phyloP scores from a whole-genome alignment of 176 grass and related monocot genomes.

The Triticum turgidum region DNA sequence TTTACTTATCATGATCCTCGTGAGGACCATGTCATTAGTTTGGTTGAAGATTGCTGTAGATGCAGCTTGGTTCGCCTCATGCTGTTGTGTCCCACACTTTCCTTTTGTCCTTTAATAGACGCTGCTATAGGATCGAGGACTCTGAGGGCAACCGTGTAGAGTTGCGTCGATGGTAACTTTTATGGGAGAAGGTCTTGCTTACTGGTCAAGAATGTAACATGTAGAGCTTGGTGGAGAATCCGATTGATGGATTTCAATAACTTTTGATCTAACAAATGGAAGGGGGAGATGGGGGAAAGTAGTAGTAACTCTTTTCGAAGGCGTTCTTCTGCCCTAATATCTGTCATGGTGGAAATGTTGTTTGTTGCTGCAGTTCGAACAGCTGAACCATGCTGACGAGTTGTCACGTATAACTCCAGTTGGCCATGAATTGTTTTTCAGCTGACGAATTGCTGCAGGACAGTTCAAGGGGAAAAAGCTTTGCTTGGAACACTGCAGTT shows the following conservation, averaged over 20 bases:
- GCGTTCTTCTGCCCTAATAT: too few species aligned
- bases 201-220: conserved; percentile 97
- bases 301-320: neutral
- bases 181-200: conserved; percentile 93
- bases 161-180: conserved; percentile 45
- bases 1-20: conserved; percentile 7
- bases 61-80: conserved; percentile 41
- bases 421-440: neutral
- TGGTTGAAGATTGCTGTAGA: conserved; percentile 31
- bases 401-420: neutral
- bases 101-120: neutral
- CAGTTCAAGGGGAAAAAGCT: neutral
- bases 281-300: neutral
- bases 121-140: conserved; percentile 33
- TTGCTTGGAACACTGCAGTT: neutral
- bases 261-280: conserved; percentile 51
- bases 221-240: conserved; percentile 41
- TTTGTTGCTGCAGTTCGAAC: neutral
- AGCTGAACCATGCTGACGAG: neutral
- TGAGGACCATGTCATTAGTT: conserved; percentile 22
- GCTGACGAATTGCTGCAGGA: neutral
- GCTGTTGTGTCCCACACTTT: conserved; percentile 12
- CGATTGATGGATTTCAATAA: conserved; percentile 29
- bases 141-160: conserved; percentile 5
- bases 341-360: too few species aligned